These are phyloP conservation scores for Themeda triandra DNA, from an alignment of 176 grass and related monocot species.

Conservation along the genomic window DNA sequence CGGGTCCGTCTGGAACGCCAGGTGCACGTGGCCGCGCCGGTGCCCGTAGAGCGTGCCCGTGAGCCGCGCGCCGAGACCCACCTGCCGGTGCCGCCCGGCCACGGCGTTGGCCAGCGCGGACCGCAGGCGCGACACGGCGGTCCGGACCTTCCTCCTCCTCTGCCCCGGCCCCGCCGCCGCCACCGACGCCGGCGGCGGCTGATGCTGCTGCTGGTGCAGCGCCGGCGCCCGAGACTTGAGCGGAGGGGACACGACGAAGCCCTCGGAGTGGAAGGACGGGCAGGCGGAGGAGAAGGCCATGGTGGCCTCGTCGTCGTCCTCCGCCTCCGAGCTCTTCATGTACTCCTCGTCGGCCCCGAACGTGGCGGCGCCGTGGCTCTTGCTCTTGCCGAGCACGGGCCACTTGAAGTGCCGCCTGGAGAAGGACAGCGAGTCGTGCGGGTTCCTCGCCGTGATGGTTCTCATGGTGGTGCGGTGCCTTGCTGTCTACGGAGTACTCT, in stretches of 20 bases:
- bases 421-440: slow-evolving; percentile 80
- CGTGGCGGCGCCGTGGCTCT: slow-evolving; percentile 30
- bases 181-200: not conserved
- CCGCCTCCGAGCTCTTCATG: slow-evolving; percentile 46
- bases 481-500: not conserved
- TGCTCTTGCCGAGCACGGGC: slow-evolving; percentile 70
- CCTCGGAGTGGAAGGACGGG: slow-evolving; percentile 52
- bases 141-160: slow-evolving; percentile 32
- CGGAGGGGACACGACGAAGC: slow-evolving; percentile 31
- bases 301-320: slow-evolving; percentile 56
- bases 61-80: slow-evolving; percentile 58
- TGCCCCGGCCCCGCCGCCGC: not conserved
- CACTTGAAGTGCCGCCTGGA: slow-evolving; percentile 93
- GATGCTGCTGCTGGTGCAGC: not conserved
- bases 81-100: slow-evolving; percentile 47
- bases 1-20: slow-evolving; percentile 74
- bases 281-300: slow-evolving; percentile 60
- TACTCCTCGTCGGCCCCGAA: slow-evolving; percentile 42
- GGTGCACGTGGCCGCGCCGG: slow-evolving; percentile 70
- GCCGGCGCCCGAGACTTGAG: not conserved
- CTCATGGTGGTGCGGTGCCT: slow-evolving; percentile 45
- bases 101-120: slow-evolving; percentile 54
- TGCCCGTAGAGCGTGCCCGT: slow-evolving; percentile 80
- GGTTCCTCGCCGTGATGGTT: slow-evolving; percentile 66
- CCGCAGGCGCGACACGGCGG: slow-evolving; percentile 52